Evolutionary conservation across 208 protist species (phyloP).

Genomic region (Entamoeba moshkovskii): DNA sequence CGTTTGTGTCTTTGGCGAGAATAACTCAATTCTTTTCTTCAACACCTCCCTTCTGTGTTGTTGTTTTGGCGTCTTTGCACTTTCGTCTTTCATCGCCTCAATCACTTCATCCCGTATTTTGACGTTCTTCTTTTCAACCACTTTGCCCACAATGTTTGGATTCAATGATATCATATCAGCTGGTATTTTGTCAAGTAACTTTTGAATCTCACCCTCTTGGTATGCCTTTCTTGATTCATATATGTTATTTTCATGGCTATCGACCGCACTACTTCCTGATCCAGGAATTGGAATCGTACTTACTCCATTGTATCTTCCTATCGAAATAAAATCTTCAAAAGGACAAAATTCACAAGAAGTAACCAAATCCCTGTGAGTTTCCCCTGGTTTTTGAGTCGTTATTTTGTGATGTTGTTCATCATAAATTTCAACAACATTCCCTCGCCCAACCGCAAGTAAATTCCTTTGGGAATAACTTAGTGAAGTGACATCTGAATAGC

Average conservation of each 20-base stretch:
- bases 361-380: not conserved
- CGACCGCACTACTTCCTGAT: constrained; percentile 20
- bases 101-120: too few species aligned
- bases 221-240: constrained; percentile 13
- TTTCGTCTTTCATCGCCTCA: too few species aligned
- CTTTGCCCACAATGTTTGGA: not conserved
- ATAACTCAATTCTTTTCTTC: too few species aligned
- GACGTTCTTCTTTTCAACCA: not conserved
- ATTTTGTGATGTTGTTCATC: not conserved
- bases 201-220: constrained; percentile 12
- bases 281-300: constrained; percentile 34
- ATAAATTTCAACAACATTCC: not conserved
- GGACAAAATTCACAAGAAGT: constrained; percentile 47
- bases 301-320: constrained; percentile 50
- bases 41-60: too few species aligned
- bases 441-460: not conserved
- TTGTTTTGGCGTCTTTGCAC: too few species aligned
- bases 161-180: constrained; percentile 6
- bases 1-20: too few species aligned
- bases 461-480: not conserved
- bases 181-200: constrained; percentile 26
- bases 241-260: constrained; percentile 21
- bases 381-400: not conserved
- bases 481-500: constrained; percentile 41
- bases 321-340: constrained; percentile 63